phyloP scores from a whole-genome alignment of 495 filamentous ascomycete genomes.

The Cladorrhinum samala region DNA sequence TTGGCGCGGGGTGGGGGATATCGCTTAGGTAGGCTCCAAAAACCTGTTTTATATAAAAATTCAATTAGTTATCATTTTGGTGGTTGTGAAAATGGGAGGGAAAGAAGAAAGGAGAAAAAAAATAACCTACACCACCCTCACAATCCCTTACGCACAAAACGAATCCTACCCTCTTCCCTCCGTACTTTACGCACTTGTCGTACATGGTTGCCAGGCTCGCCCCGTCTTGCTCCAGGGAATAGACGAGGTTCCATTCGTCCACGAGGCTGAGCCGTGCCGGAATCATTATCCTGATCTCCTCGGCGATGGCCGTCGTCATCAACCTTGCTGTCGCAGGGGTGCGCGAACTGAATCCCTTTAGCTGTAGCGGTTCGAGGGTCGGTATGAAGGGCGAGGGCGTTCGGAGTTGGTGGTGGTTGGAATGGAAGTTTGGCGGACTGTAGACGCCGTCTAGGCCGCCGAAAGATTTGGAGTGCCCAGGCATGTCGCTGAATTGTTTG shows the following conservation, averaged over 20 bases:
- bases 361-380: constrained; percentile 39
- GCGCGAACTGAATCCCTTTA: constrained; percentile 36
- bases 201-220: constrained; percentile 84
- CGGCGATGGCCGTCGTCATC: constrained; percentile 68
- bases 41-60: constrained; percentile 40
- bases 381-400: constrained; percentile 37
- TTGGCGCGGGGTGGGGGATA: constrained; percentile 65
- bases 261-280: constrained; percentile 78
- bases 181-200: constrained; percentile 55
- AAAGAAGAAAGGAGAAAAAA: not conserved
- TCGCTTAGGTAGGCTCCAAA: constrained; percentile 96
- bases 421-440: constrained; percentile 28
- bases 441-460: constrained; percentile 36
- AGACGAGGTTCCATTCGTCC: constrained; percentile 79
- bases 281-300: constrained; percentile 88
- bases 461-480: no score
- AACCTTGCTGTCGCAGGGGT: constrained; percentile 40
- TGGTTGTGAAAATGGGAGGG: not conserved
- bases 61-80: not conserved
- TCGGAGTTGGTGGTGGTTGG: constrained; percentile 11
- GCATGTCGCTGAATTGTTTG: not conserved
- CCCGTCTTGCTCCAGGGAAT: constrained; percentile 90
- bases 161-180: constrained; percentile 71
- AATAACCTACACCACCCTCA: constrained; percentile 58
- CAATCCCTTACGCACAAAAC: constrained; percentile 79